A percentile compares a stretch with the other conserved stretches of the same genome.
phyloP scores from a whole-genome alignment of 345 rosid species.

The Eucalyptus lansdowneana region DNA sequence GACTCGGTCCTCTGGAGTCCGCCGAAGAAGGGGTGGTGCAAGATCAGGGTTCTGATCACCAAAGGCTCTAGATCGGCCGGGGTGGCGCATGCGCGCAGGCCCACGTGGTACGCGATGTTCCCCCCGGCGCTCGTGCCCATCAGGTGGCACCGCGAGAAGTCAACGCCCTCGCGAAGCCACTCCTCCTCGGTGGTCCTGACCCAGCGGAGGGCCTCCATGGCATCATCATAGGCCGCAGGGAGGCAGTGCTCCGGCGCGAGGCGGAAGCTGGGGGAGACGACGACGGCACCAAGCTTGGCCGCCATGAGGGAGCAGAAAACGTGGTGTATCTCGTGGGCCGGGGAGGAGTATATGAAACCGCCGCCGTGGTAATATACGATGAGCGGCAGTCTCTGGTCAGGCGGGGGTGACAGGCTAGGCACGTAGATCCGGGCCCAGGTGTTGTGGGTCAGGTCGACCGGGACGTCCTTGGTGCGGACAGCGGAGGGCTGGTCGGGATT shows the following conservation, averaged over 20 bases:
- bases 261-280: slow-evolving; percentile 13
- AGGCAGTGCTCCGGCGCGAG: slow-evolving; percentile 11
- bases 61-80: slow-evolving; percentile 1
- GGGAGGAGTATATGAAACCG: not conserved
- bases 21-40: slow-evolving; percentile 4
- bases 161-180: not conserved
- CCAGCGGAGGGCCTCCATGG: slow-evolving; percentile 5
- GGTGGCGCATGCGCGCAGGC: not conserved
- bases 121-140: not conserved
- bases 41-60: slow-evolving; percentile 1
- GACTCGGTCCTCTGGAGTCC: slow-evolving; percentile 9
- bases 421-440: not conserved
- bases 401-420: not conserved
- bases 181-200: not conserved
- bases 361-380: slow-evolving; percentile 22
- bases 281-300: slow-evolving; percentile 5
- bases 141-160: not conserved
- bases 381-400: slow-evolving; percentile 15
- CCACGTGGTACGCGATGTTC: not conserved
- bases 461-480: not conserved
- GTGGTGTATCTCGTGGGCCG: not conserved
- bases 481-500: not conserved
- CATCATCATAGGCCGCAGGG: slow-evolving; percentile 6
- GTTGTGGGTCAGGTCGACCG: not conserved
- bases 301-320: not conserved